These are phyloP conservation scores for Pseudocohnilembus persalinus DNA, from an alignment of 169 alveolate species.

Conservation along the genomic window DNA sequence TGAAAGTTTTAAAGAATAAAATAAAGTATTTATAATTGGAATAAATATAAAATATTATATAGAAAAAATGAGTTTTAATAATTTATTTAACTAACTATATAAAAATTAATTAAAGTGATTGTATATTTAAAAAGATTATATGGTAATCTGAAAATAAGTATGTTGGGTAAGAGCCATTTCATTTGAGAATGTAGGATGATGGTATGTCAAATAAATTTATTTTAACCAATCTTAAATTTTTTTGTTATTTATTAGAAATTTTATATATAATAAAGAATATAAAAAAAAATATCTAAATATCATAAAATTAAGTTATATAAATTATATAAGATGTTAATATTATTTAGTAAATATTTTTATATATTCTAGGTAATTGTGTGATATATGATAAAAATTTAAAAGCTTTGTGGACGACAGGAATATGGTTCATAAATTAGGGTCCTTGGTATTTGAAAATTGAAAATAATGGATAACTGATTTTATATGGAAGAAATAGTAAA, in stretches of 20 bases:
- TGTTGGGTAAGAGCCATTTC: background rate
- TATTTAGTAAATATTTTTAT: too few relatives aligned
- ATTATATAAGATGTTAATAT: too few relatives aligned
- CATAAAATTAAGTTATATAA: too few relatives aligned
- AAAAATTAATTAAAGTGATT: too few relatives aligned
- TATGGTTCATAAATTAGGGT: background rate
- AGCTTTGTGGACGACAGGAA: background rate
- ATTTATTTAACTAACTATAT: too few relatives aligned
- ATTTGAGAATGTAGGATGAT: background rate
- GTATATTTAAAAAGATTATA: background rate
- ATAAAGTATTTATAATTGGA: background rate
- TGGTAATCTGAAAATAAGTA: background rate
- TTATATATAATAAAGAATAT: background rate
- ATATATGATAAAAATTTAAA: background rate
- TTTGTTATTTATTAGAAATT: too few relatives aligned
- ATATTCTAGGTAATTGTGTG: background rate
- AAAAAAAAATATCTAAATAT: too few relatives aligned
- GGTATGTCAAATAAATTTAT: too few relatives aligned
- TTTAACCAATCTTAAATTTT: too few relatives aligned
- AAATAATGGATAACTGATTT: background rate
- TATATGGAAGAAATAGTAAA: background rate
- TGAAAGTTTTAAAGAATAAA: background rate
- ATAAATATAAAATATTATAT: too few relatives aligned
- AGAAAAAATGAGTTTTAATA: too few relatives aligned
- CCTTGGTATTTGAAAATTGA: background rate